Evolutionary conservation across 805 yeast genomes (phyloP), one percentile per base, ranked within the genome.

Genomic region (Cephaloascus albidus): DNA sequence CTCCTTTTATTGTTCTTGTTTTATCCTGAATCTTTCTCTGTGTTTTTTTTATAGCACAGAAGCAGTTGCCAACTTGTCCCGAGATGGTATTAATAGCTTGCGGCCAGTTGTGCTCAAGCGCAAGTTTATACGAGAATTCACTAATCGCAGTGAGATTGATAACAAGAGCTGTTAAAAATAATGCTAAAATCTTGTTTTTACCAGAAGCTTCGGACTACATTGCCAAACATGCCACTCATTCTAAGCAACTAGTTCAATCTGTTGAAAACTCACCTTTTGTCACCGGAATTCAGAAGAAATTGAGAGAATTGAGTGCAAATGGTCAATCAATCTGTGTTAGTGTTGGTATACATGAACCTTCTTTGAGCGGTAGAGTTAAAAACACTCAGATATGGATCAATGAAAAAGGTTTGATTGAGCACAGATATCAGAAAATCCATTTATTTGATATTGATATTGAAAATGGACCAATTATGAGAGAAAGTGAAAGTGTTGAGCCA

Each of bases 171-270:
- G 71, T 82, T 0, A 60, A 59, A 2, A 54, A 68, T 14, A 73
- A 81, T 3, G 88, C 83, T 12, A 67, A 72, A 45, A 76, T 86
- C 3, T 64, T 93, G 4, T 87, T 93, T 52, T 70, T 90, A 35
- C 97, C 97, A 2, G 98, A 90, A 56, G 97, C 97, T 0, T 72
- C 93, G 3, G 97, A 90, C 55, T 90, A 87, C 55, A 70, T 90
- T 32, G 81, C 95, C 4, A 67, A 76, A 38, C 76, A 76, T 51
- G 81, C 89, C 2, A 55, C 50, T 1, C 89, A 86, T 47, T 79
- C 94, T 1, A 65, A 68, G 38, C 47, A 62, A 20, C 60, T 90
- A n/a, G 87, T 82, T 0, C 53, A 65, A 33, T 43, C 71, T 12
- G 64, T 70, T 20, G 59, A 62, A 2, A 53, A 63, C 37, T 57